These are phyloP conservation scores for Russula lepida DNA, from an alignment of 768 basidiomycete species.

Conservation along the genomic window DNA sequence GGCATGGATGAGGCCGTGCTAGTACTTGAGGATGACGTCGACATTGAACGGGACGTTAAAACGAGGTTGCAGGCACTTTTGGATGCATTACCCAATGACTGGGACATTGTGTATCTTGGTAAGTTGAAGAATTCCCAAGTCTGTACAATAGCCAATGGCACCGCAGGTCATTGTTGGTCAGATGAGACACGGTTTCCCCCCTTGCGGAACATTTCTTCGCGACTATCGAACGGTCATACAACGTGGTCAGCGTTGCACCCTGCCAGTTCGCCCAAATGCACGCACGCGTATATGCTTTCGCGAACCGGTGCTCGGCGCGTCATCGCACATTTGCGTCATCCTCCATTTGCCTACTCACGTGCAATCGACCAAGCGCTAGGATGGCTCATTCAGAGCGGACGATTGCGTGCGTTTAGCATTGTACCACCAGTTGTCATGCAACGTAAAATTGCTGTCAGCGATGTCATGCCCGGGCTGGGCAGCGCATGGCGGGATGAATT, in stretches of 20 bases:
- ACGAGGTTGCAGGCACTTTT: slow-evolving; percentile 38
- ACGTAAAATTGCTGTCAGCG: slow-evolving; percentile 48
- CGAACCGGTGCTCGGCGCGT: slow-evolving; percentile 52
- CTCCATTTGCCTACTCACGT: slow-evolving; percentile 68
- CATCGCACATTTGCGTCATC: slow-evolving; percentile 47
- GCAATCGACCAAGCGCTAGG: slow-evolving; percentile 67
- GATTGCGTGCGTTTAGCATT: slow-evolving; percentile 52
- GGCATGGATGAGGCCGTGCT: slow-evolving; percentile 34
- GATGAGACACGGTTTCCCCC: slow-evolving; percentile 47
- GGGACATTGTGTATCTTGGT: slow-evolving; percentile 75
- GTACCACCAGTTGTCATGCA: slow-evolving; percentile 64
- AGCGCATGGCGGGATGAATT: slow-evolving; percentile 50
- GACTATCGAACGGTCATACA: slow-evolving; percentile 5
- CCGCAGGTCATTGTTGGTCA: slow-evolving; percentile 72
- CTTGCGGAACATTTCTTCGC: slow-evolving; percentile 21
- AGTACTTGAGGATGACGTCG: slow-evolving; percentile 73
- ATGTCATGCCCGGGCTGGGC: slow-evolving; percentile 43
- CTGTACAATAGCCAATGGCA: slow-evolving; percentile 3
- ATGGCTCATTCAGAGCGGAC: slow-evolving; percentile 52
- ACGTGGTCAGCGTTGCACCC: slow-evolving; percentile 39
- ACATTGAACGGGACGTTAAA: slow-evolving; percentile 60
- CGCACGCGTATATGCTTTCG: slow-evolving; percentile 64
- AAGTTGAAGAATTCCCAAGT: slow-evolving; percentile 12
- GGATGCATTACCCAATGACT: slow-evolving; percentile 45
- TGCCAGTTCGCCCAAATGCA: slow-evolving; percentile 57